Evolutionary conservation across 768 basidiomycete genomes (phyloP).

Genomic region (Mycena galericulata): DNA sequence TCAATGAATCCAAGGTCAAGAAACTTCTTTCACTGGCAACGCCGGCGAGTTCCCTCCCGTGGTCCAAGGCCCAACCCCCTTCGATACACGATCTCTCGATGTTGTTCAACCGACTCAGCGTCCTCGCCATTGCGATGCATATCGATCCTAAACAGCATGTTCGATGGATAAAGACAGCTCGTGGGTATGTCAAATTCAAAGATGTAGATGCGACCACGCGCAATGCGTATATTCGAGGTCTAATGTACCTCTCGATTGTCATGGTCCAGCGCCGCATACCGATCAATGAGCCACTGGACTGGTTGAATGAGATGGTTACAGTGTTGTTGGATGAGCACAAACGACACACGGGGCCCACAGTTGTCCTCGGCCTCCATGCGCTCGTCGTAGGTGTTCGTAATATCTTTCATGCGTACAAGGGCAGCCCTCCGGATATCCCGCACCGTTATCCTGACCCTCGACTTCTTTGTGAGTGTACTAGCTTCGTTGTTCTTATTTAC

Average conservation of each 20-base stretch:
- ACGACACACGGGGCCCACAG: slow-evolving; percentile 37
- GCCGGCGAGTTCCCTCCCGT: slow-evolving; percentile 78
- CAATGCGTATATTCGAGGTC: slow-evolving; percentile 78
- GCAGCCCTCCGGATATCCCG: background rate
- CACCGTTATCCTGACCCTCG: slow-evolving; percentile 70
- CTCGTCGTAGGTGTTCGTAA: slow-evolving; percentile 23
- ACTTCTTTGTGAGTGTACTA: slow-evolving; percentile 58
- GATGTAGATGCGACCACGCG: slow-evolving; percentile 73
- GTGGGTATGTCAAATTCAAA: slow-evolving; percentile 75
- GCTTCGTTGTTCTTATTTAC: background rate
- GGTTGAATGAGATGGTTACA: slow-evolving; percentile 72
- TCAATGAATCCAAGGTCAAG: slow-evolving; percentile 59
- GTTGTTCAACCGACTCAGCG: slow-evolving; percentile 86
- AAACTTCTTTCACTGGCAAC: slow-evolving; percentile 80
- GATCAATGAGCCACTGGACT: slow-evolving; percentile 65
- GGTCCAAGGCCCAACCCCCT: slow-evolving; percentile 66
- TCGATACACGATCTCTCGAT: slow-evolving; percentile 70
- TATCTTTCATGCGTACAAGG: slow-evolving; percentile 18
- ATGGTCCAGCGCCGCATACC: slow-evolving; percentile 64
- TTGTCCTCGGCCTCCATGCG: slow-evolving; percentile 13
- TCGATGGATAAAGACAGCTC: slow-evolving; percentile 72
- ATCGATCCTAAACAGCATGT: slow-evolving; percentile 65
- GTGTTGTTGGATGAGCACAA: slow-evolving; percentile 68
- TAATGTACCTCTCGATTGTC: slow-evolving; percentile 76
- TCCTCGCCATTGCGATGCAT: slow-evolving; percentile 76